Evolutionary conservation across 2,329 filamentous ascomycete species (phyloP).

Genomic region (Bipolaris victoriae): DNA sequence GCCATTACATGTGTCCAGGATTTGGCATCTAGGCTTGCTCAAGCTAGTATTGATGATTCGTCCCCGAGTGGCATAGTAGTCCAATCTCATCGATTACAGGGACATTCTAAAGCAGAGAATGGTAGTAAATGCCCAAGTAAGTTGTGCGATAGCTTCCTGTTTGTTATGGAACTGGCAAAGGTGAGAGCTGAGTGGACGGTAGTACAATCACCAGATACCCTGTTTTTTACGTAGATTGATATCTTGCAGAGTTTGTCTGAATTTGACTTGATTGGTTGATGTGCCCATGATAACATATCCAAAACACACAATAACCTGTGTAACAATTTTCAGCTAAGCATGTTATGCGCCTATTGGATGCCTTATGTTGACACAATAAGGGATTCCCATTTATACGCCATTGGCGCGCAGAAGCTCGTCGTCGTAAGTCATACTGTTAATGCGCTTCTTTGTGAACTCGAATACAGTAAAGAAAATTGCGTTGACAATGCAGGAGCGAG

Average conservation of each 20-base stretch:
- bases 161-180: background rate
- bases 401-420: slow-evolving; percentile 44
- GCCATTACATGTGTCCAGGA: background rate
- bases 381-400: slow-evolving; percentile 21
- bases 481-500: slow-evolving; percentile 80
- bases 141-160: background rate
- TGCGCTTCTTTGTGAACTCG: slow-evolving; percentile 74
- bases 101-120: background rate
- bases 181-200: background rate
- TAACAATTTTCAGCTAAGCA: slow-evolving; percentile 10
- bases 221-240: background rate
- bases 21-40: background rate
- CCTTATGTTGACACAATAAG: slow-evolving; percentile 29
- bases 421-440: slow-evolving; percentile 52
- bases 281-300: slow-evolving; percentile 17
- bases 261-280: slow-evolving; percentile 20
- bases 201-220: background rate
- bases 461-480: slow-evolving; percentile 90
- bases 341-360: slow-evolving; percentile 29
- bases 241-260: background rate
- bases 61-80: background rate
- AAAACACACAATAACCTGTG: slow-evolving; percentile 18
- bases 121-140: background rate
- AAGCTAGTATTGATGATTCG: background rate
- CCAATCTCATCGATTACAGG: background rate